Conservation (phyloP, 306 rosid species). For the Astragalus glycyphyllos region DNA sequence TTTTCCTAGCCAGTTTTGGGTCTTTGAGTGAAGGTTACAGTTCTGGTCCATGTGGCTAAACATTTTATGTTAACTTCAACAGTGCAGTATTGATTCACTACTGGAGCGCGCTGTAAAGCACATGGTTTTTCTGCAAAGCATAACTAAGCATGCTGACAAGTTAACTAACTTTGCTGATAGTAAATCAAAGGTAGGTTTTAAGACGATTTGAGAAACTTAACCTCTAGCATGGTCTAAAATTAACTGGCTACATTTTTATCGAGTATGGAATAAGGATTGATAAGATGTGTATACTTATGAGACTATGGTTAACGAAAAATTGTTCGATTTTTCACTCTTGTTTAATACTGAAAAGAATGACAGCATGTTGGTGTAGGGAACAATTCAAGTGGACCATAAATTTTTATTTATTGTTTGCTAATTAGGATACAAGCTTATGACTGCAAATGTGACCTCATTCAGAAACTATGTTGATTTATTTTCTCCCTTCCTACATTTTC, state of each 20-base stretch:
- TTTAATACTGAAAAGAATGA: background rate
- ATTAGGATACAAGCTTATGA: slow-evolving; percentile 7
- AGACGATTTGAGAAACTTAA: slow-evolving; percentile 4
- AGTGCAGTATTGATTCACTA: slow-evolving; percentile 98
- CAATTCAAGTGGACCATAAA: background rate
- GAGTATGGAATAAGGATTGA: background rate
- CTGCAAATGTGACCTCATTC: slow-evolving; percentile 15
- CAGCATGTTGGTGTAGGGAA: background rate
- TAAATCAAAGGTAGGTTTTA: slow-evolving; percentile 60
- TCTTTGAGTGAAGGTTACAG: slow-evolving; percentile 31
- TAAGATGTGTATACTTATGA: background rate
- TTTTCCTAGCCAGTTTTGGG: background rate
- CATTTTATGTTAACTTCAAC: slow-evolving; percentile 47
- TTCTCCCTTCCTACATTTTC: slow-evolving; percentile 1
- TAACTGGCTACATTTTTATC: no score
- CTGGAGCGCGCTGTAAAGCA: slow-evolving; percentile 93
- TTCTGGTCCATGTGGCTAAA: slow-evolving; percentile 47
- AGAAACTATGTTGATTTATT: slow-evolving; percentile 31
- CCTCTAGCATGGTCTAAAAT: background rate
- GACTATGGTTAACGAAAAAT: background rate
- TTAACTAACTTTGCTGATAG: slow-evolving; percentile 63
- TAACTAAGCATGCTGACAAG: slow-evolving; percentile 94
- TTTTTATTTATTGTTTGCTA: slow-evolving; percentile 13
- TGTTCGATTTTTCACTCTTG: background rate
- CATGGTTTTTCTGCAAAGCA: slow-evolving; percentile 92